Evolutionary conservation across 305 asterid species (phyloP), one percentile per base, ranked within the genome.

Genomic region (Striga hermonthica): DNA sequence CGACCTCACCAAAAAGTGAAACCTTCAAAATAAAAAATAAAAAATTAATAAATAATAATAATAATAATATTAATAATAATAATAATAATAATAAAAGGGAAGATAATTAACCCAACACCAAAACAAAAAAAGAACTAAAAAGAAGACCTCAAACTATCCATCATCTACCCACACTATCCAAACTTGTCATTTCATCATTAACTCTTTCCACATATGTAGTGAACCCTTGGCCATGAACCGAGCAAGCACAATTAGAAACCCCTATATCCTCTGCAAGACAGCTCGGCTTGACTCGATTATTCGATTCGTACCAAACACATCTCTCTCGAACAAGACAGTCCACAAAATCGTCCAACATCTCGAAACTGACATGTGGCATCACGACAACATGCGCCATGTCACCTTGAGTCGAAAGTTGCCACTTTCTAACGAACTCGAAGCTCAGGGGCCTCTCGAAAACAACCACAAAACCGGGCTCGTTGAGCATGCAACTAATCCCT

Each of bases 341-440:
- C 82, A 88, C 43, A 76, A 91, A 91, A 72, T 64, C 47, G 62
- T 91, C 88, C 74, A 89, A 82, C 95, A 86, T 89, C 71, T 87
- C 92, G 53, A 82, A 37, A 22, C 31, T 22, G 31, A 22, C 31
- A 22, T 22, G 31, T 8, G 98, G 98, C 98, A 91, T 91, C 64
- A 91, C 98, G 34, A 91, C 82, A 69, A 86, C 82, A 54, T 91
- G 98, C 2, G 98, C 92, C 87, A 91, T 85, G 66, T 85, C 82
- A 57, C 95, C 84, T 77, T 89, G 84, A 40, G 95, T 89, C 48
- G 98, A 94, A 9, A 91, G 95, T 63, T 91, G 98, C 98, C 98
- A 91, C 7, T 82, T 83, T 4, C 92, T 90, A 65, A 91, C 95
- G 73, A 91, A 91, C 65, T 80, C 95, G 70, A 80, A 92, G 41